Evolutionary conservation across 2,329 filamentous ascomycete genomes (phyloP), one percentile per base, ranked within the genome.

Genomic region (Geosmithia morbida): DNA sequence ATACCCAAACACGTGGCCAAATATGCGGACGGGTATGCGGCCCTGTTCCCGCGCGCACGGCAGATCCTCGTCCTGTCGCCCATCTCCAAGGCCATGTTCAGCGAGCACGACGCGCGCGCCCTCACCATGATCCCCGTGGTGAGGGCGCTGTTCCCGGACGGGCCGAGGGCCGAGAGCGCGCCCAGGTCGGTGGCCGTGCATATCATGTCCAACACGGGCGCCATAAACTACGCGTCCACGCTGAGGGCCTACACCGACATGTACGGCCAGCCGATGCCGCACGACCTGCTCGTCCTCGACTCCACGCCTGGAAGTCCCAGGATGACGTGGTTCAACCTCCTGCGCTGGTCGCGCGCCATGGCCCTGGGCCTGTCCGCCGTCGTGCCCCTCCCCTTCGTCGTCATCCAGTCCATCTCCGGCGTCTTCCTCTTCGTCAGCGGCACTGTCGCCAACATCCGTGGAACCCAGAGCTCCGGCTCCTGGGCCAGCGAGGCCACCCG

Each of bases 191-290:
- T 79, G 13, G 59, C 78, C 17, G 56, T 74, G 1, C 75, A 79
- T 48, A 61, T 63, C 52, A 75, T 79, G 67, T 79, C 74, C 50
- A 79, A 77, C 56, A 77, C 74, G 0, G 76, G 76, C 14, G 72
- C 67, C 16, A 74, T 75, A 48, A 74, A 71, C 61, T 66, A 67
- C 45, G 71, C 69, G 0, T 66, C 72, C 1, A 67, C 70, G 0
- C 54, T 75, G 13, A 64, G 74, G 50, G 70, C 66, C 0, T 75
- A 70, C 56, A 57, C 58, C 3, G 54, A 67, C 17, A 59, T 54
- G 4, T 57, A 65, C 54, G 60, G 57, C 17, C 51, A 59, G 29
- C 51, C 61, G 18, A 58, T 77, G 51, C 72, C 72, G 2, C 70
- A 75, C 50, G 57, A 64, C 20, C 61, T 77, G 7, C 56, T 72